Evolutionary conservation across 225 moss, liverwort and hornwort species (phyloP).

Genomic region (Ulota crispa): DNA sequence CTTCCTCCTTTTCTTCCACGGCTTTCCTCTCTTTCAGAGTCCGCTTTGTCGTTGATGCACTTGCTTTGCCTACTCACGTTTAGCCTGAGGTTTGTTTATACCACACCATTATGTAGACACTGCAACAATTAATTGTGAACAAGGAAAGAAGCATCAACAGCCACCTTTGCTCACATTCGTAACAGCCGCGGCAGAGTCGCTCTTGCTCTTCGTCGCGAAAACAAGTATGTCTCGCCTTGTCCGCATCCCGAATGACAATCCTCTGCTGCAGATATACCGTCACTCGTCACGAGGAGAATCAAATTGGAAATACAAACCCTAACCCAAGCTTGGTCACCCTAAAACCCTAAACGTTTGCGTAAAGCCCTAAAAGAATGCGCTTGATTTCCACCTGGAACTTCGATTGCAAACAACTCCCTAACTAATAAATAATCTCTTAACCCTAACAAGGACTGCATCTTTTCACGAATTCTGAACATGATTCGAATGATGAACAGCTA

Average conservation of each 20-base stretch:
- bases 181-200: constrained; percentile 17
- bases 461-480: not conserved
- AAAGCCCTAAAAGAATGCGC: not conserved
- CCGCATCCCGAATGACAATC: constrained; percentile 22
- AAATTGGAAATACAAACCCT: not conserved
- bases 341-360: not conserved
- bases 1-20: constrained; percentile 8
- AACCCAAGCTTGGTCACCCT: not conserved
- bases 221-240: constrained; percentile 22
- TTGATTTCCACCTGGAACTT: not conserved
- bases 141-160: no score
- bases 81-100: not conserved
- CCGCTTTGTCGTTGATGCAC: constrained; percentile 19
- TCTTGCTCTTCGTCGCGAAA: constrained; percentile 24
- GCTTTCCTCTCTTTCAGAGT: constrained; percentile 20
- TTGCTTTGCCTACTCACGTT: constrained; percentile 35
- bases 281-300: not conserved
- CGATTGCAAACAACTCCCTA: not conserved
- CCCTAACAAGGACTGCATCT: not conserved
- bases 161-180: constrained; percentile 32
- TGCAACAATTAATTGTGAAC: no score
- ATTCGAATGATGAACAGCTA: not conserved
- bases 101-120: not conserved
- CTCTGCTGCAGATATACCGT: constrained; percentile 1
- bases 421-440: not conserved